These are phyloP conservation scores for Claviceps africana DNA, from an alignment of 2,329 filamentous ascomycete genomes.

Conservation along the genomic window DNA sequence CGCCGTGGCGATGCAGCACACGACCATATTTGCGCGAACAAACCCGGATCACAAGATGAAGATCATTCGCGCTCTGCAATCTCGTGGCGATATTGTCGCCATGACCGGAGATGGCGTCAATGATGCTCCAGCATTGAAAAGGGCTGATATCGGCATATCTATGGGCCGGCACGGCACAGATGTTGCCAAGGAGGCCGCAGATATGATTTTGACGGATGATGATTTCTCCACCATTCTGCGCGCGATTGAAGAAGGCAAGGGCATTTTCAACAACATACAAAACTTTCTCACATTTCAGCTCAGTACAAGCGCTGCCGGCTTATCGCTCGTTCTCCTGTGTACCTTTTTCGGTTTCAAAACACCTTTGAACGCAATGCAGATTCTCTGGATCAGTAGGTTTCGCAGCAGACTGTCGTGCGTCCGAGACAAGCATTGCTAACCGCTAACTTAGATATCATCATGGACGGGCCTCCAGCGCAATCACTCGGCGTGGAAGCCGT, in stretches of 20 bases:
- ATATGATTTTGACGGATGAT: conserved; percentile 84
- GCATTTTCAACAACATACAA: conserved; percentile 98
- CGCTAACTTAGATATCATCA: conserved; percentile 67
- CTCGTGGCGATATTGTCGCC: conserved; percentile 87
- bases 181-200: conserved; percentile 90
- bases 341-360: conserved; percentile 88
- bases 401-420: neutral
- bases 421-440: neutral
- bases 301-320: conserved; percentile 85
- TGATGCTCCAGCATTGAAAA: conserved; percentile 90
- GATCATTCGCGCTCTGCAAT: conserved; percentile 82
- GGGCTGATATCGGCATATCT: conserved; percentile 92
- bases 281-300: conserved; percentile 98
- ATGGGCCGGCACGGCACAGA: conserved; percentile 95
- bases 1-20: conserved; percentile 69
- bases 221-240: conserved; percentile 84
- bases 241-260: conserved; percentile 96
- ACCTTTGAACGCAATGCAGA: conserved; percentile 97
- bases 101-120: conserved; percentile 99
- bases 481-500: conserved; percentile 93
- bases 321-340: conserved; percentile 83
- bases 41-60: conserved; percentile 98
- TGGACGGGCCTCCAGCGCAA: conserved; percentile 96
- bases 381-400: conserved; percentile 86
- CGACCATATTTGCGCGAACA: conserved; percentile 89